Base-by-base conservation (phyloP, 1,139 yeast species). In the Sugiyamaella neomexicana region DNA sequence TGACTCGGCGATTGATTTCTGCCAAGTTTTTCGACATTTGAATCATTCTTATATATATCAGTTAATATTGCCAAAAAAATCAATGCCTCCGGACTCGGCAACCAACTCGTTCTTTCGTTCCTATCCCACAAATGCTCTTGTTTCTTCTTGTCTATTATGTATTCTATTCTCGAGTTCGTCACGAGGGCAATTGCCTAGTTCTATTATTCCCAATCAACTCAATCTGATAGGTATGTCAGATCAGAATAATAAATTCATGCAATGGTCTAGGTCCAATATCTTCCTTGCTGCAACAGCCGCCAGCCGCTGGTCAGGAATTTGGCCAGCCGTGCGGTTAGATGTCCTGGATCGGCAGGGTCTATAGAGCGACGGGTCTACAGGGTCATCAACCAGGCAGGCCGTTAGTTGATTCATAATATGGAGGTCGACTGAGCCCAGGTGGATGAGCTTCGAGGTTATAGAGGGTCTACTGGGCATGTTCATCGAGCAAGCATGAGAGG, bases 21-120 rank as follows among this genome's bases (percentile, higher is more conserved):
- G 51, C 45, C 5, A 47, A 16, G 17, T 47, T 47, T n/a, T 32
- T 42, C n/a, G 45, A 39, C 45, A 39, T 47, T 37, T 47, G 51
- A 47, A 47, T 47, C 51, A 47, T 47, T 17, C 15, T 45, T 20
- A 29, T 29, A 29, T 29, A 29, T 29, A 9, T 29, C 34, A 20
- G 25, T 20, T 5, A 3, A 5, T 20, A 3, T 20, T 20, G 25
- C 25, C 25, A 20, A n/a, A n/a, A n/a, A n/a, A 20, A 20, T 20
- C 25, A 20, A 20, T 20, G 25, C 25, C 25, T 20, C 34, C 34
- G 13, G 17, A 7, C n/a, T 12, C 39, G 4, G 13, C 17, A 7
- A 36, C 34, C 13, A 15, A 3, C 25, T 15, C 6, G 2, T 15
- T 38, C 20, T 37, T 12, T 16, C 16, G 9, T 10, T 2, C 16